Conservation (phyloP, 2,329 filamentous ascomycete genomes). For the Nemania bipapillata region DNA sequence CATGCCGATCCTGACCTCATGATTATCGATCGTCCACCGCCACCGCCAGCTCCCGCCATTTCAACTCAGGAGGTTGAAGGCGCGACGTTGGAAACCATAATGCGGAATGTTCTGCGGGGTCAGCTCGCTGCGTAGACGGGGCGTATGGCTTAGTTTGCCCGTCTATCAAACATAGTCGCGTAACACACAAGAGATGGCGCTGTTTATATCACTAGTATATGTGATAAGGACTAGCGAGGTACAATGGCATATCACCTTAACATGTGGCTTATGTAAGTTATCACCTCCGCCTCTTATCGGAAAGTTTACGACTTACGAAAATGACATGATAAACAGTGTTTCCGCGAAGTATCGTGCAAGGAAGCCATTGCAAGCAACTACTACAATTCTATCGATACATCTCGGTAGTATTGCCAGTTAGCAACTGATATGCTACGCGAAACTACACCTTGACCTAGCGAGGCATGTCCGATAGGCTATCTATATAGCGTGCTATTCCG, state of each 20-base stretch:
- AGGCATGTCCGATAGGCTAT: not conserved
- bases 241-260: not conserved
- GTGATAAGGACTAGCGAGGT: not conserved
- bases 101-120: slow-evolving; percentile 41
- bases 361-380: not conserved
- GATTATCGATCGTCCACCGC: slow-evolving; percentile 48
- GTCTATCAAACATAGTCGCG: not conserved
- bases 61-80: slow-evolving; percentile 45
- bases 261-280: not conserved
- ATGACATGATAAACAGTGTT: not conserved
- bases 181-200: not conserved
- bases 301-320: not conserved
- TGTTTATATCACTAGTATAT: not conserved
- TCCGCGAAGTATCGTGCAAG: not conserved
- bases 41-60: slow-evolving; percentile 46
- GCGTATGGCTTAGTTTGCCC: not conserved
- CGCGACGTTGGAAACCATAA: slow-evolving; percentile 42
- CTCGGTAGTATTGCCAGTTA: not conserved
- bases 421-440: not conserved
- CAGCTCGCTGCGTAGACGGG: slow-evolving; percentile 9
- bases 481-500: no score
- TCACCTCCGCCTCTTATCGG: not conserved
- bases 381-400: not conserved
- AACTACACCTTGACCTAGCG: not conserved
- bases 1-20: slow-evolving; percentile 48